phyloP scores from a whole-genome alignment of 495 filamentous ascomycete genomes.

The Rhypophila decipiens region DNA sequence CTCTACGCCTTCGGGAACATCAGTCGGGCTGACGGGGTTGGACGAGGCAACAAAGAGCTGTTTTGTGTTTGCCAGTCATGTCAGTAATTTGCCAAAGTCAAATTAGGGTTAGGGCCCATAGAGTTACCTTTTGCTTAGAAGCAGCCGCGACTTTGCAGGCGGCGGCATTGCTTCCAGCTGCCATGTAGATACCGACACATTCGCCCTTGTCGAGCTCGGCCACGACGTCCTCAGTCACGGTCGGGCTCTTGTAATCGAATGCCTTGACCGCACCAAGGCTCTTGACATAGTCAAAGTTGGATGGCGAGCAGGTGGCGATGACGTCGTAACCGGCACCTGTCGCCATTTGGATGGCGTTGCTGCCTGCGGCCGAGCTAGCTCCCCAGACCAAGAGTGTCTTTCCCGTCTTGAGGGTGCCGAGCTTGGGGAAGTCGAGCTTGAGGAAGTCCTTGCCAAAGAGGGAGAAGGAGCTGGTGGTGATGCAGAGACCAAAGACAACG shows the following conservation, averaged over 20 bases:
- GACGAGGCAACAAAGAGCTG: slow-evolving; percentile 7
- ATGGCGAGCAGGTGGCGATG: slow-evolving; percentile 44
- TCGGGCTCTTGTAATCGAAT: slow-evolving; percentile 40
- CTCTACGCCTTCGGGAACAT: neutral
- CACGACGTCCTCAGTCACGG: slow-evolving; percentile 21
- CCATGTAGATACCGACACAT: slow-evolving; percentile 14
- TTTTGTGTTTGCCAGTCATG: neutral
- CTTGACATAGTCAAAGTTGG: slow-evolving; percentile 36
- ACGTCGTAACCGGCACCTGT: slow-evolving; percentile 54
- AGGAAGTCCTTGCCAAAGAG: slow-evolving; percentile 37
- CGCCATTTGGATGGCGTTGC: slow-evolving; percentile 55
- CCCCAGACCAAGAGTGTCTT: slow-evolving; percentile 39
- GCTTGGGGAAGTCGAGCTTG: slow-evolving; percentile 11
- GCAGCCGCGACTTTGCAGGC: slow-evolving; percentile 13
- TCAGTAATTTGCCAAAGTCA: neutral
- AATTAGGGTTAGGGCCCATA: neutral
- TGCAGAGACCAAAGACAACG: neutral
- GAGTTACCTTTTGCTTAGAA: slow-evolving; percentile 15
- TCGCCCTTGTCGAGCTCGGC: slow-evolving; percentile 18
- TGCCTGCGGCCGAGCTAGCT: slow-evolving; percentile 52
- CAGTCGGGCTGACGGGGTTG: neutral
- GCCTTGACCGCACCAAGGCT: slow-evolving; percentile 13
- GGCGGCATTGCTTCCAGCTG: slow-evolving; percentile 5
- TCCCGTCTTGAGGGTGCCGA: slow-evolving; percentile 23
- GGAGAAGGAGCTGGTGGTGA: slow-evolving; percentile 2